A percentile compares a stretch with the other conserved stretches of the same genome.
These are phyloP conservation scores for Plasmodium ovale DNA, from an alignment of 169 alveolate species.

Conservation along the genomic window DNA sequence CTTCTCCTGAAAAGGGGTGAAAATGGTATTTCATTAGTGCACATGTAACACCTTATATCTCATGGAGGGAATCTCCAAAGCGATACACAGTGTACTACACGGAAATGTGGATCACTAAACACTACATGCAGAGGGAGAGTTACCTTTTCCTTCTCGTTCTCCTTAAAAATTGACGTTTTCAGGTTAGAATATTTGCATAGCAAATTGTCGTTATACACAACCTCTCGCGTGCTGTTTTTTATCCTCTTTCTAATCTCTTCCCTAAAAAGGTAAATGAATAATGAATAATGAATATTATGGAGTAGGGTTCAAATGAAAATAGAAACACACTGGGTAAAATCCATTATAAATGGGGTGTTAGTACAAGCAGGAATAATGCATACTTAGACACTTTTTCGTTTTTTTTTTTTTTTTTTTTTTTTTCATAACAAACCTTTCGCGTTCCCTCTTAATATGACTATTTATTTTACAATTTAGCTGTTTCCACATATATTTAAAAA, in stretches of 20 bases:
- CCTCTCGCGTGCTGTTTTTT: constrained; percentile 44
- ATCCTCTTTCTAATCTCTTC: constrained; percentile 11
- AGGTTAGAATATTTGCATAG: constrained; percentile 61
- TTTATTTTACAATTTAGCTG: constrained; percentile 13
- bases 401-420: not conserved
- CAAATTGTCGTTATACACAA: constrained; percentile 45
- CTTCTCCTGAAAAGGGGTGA: constrained; percentile 11
- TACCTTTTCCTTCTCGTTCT: constrained; percentile 59
- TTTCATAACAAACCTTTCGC: constrained; percentile 27
- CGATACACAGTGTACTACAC: too few relatives aligned
- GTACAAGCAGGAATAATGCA: too few relatives aligned
- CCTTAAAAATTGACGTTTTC: constrained; percentile 59
- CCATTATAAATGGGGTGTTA: too few relatives aligned
- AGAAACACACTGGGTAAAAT: too few relatives aligned
- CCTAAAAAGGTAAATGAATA: constrained; percentile 6
- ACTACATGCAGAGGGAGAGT: too few relatives aligned
- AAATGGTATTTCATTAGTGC: too few relatives aligned
- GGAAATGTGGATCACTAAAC: too few relatives aligned
- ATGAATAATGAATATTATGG: not conserved
- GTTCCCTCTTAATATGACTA: constrained; percentile 6
- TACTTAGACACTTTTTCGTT: not conserved
- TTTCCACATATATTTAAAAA: constrained; percentile 53
- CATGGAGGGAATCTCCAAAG: too few relatives aligned
- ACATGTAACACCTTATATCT: too few relatives aligned
- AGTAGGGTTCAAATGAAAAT: too few relatives aligned